Conservation (phyloP, 225 moss, liverwort and hornwort species). For the Thuidium tamariscinum region DNA sequence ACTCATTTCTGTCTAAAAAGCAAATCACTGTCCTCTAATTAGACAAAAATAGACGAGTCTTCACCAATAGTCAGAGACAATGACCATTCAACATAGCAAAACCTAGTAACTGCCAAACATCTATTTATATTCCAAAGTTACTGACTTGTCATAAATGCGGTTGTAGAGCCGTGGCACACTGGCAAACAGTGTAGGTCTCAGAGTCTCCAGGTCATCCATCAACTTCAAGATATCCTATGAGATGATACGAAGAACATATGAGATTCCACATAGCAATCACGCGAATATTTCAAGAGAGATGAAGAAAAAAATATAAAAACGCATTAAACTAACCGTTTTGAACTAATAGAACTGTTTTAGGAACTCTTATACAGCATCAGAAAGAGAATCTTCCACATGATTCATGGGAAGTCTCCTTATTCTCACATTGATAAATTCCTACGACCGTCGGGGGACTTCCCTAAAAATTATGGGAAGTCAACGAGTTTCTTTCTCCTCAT, state of each 20-base stretch:
- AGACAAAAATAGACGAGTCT: background rate
- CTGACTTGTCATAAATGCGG: slow-evolving; percentile 79
- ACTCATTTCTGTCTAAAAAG: background rate
- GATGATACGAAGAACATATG: background rate
- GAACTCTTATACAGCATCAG: background rate
- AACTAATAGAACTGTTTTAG: background rate
- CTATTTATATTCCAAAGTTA: background rate
- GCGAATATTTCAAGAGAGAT: background rate
- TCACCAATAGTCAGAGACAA: background rate
- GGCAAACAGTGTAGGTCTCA: slow-evolving; percentile 72
- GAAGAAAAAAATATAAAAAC: background rate
- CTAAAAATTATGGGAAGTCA: background rate
- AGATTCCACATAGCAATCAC: background rate
- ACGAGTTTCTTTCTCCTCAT: background rate
- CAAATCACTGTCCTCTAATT: background rate
- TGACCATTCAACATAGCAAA: background rate
- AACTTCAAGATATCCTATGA: slow-evolving; percentile 71
- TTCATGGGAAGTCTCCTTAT: background rate
- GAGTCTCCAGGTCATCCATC: slow-evolving; percentile 68
- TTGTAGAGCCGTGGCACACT: slow-evolving; percentile 95
- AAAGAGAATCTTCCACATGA: background rate
- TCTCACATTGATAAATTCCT: background rate
- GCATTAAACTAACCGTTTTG: background rate
- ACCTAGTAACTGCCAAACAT: background rate
- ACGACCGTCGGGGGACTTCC: background rate